Conservation (phyloP, 768 basidiomycete species). For the Rhodotorula toruloides region DNA sequence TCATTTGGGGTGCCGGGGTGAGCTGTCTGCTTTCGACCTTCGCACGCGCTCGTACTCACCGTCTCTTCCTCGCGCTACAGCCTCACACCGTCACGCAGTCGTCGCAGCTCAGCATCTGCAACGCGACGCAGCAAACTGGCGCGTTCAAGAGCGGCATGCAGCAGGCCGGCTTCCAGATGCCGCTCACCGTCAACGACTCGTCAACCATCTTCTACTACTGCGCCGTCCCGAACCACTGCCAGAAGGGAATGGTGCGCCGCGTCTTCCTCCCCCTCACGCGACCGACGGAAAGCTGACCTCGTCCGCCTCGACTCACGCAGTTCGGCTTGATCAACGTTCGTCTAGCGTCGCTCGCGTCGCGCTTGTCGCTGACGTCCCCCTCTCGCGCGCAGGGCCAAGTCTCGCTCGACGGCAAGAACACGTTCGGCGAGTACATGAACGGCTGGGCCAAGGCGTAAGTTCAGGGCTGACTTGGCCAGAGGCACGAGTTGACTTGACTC, state of each 20-base stretch:
- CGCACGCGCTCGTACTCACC: not conserved
- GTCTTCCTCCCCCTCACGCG: not conserved
- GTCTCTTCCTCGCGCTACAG: slow-evolving; percentile 46
- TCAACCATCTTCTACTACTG: slow-evolving; percentile 50
- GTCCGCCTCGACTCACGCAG: not conserved
- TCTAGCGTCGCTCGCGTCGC: not conserved
- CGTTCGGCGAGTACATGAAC: not conserved
- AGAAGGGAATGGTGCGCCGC: slow-evolving; percentile 51
- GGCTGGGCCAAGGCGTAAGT: not conserved
- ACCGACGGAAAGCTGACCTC: not conserved
- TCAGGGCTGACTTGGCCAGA: not conserved
- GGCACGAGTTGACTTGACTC: not conserved
- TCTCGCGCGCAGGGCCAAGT: not conserved
- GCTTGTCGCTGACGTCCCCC: not conserved
- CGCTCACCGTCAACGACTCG: slow-evolving; percentile 3
- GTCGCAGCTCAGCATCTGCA: slow-evolving; percentile 64
- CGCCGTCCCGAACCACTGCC: slow-evolving; percentile 63
- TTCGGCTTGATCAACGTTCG: slow-evolving; percentile 4
- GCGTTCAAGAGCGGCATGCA: slow-evolving; percentile 64
- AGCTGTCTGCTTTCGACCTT: not conserved
- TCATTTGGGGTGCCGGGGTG: slow-evolving; percentile 56
- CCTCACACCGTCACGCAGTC: slow-evolving; percentile 79
- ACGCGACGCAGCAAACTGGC: slow-evolving; percentile 56
- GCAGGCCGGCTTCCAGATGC: slow-evolving; percentile 47
- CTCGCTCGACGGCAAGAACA: not conserved